Evolutionary conservation across 2,329 filamentous ascomycete species (phyloP), one percentile per base, ranked within the genome.

Genomic region (Verticillium nubilum): DNA sequence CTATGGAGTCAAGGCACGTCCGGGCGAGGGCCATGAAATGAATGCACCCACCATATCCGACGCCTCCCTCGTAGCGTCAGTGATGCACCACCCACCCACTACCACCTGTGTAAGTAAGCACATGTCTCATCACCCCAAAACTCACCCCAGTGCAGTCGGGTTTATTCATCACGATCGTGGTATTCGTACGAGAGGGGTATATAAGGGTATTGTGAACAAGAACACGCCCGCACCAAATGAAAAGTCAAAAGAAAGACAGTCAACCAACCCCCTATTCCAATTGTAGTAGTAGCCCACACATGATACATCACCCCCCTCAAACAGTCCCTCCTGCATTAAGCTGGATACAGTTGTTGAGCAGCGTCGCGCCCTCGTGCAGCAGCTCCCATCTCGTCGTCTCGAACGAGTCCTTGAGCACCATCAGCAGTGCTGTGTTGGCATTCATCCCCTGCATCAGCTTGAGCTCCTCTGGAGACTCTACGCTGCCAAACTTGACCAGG

Each of bases 311-410:
- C 29, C 33, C 33, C 5, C 37, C n/a, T 47, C 37, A 57, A 54
- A 65, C 60, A 25, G 60, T 58, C n/a, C 60, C 58, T 17, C 72
- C 73, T 5, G 71, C 69, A 61, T 82, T 82, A 23, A 82, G 71
- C 62, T 85, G 80, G 64, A 96, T 90, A 72, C 93, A 97, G 70
- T 92, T 95, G 59, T 82, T 86, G 69, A 98, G 73, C 62, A 97
- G 76, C 25, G 85, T 88, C 31, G 90, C 89, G 35, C 92, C 94
- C 74, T 98, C 95, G 60, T 95, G 88, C 63, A 98, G 78, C 58
- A 98, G 76, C 77, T 98, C 93, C 94, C 94, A 98, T 55, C 92
- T 83, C 31, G 92, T 92, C 67, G 88, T 87, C 64, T 83, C 80
- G 71, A 98, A 97, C 47, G 89, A 89, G 59, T 92, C 89, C 62